Percentiles rank a stretch among this genome's conserved stretches.
Evolutionary conservation across 1,284 basidiomycete species (phyloP).

Genomic region (Tetrapyrgos nigripes): DNA sequence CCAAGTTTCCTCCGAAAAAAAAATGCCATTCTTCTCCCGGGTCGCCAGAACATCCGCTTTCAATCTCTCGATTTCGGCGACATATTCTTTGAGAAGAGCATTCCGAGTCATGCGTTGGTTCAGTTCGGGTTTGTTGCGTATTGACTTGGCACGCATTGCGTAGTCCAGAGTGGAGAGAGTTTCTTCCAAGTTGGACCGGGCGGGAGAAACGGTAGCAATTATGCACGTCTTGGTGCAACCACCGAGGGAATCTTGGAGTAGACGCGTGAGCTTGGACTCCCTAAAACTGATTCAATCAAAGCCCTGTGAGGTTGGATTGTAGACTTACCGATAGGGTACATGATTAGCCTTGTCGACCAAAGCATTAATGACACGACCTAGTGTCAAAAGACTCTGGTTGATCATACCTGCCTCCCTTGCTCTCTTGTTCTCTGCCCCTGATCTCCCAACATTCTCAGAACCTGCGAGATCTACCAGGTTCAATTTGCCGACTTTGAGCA

Average conservation of each 20-base stretch:
- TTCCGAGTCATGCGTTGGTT: slow-evolving; percentile 96
- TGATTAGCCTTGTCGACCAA: slow-evolving; percentile 92
- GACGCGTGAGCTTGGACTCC: slow-evolving; percentile 93
- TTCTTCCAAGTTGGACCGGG: slow-evolving; percentile 94
- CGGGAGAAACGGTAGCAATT: slow-evolving; percentile 94
- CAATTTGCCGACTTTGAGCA: slow-evolving; percentile 93
- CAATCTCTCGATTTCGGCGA: slow-evolving; percentile 93
- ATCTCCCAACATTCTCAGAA: slow-evolving; percentile 96
- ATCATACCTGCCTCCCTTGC: slow-evolving; percentile 99
- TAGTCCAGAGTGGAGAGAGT: slow-evolving; percentile 98
- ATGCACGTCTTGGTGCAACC: slow-evolving; percentile 98
- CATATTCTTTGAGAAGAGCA: slow-evolving; percentile 92
- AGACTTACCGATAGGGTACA: slow-evolving; percentile 87
- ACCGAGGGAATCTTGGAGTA: slow-evolving; percentile 99
- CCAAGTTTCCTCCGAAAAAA: slow-evolving; percentile 91
- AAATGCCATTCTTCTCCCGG: slow-evolving; percentile 94
- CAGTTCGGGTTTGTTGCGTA: slow-evolving; percentile 94
- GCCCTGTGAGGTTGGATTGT: background rate
- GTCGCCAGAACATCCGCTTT: slow-evolving; percentile 92
- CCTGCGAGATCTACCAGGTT: slow-evolving; percentile 98
- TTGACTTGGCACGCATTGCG: slow-evolving; percentile 94
- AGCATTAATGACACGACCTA: slow-evolving; percentile 97
- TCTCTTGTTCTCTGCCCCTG: slow-evolving; percentile 94
- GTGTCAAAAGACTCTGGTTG: slow-evolving; percentile 95
- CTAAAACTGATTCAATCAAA: slow-evolving; percentile 37